Base-by-base conservation (phyloP, 805 yeast genomes). In the Nakazawaea ambrosiae region DNA sequence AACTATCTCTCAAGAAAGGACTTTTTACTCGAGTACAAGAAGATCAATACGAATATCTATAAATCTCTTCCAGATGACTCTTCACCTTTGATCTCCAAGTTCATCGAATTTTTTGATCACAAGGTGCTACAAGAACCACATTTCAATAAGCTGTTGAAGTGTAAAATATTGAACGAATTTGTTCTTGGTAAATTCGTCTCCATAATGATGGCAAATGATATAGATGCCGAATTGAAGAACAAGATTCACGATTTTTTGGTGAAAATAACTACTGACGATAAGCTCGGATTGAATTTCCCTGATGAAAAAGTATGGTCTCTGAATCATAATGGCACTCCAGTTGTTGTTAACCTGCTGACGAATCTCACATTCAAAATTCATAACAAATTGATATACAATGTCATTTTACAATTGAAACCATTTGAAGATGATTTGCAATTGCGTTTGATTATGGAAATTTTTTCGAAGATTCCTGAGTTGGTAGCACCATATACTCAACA, bases 91-190 rank as follows among this genome's bases (percentile, higher is more conserved):
- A 51, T 79, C 10, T 39, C 40, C 0, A 36, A 51, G 17, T 61
- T 80, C 0, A 39, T 85, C 3, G 53, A 56, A 0, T 65, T 75
- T 19, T 60, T 86, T 40, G 73, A 66, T 14, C 51, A 58, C 1
- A 60, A 63, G 17, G 68, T 89, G 2, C 50, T 86, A 25, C 54
- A 60, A 20, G 97, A 89, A 46, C 49, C 62, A 2, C 58, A 70
- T 10, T 81, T 78, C 52, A 75, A 75, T 46, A 80, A 78, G 49
- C 63, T 79, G 42, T 72, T 87, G 0, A 89, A 88, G 53, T 72
- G 86, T 43, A 75, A 76, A 42, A 70, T 88, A 12, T 70, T 90
- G 49, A 86, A 85, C 48, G 97, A 89, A 51, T 74, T 82, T 66
- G 73, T 80, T 17, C 51, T 87, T 41, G 66, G 68, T 20, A 76